Percentiles rank a stretch among this genome's conserved stretches.
phyloP scores from a whole-genome alignment of 805 yeast genomes.

The Ogataea philodendri region DNA sequence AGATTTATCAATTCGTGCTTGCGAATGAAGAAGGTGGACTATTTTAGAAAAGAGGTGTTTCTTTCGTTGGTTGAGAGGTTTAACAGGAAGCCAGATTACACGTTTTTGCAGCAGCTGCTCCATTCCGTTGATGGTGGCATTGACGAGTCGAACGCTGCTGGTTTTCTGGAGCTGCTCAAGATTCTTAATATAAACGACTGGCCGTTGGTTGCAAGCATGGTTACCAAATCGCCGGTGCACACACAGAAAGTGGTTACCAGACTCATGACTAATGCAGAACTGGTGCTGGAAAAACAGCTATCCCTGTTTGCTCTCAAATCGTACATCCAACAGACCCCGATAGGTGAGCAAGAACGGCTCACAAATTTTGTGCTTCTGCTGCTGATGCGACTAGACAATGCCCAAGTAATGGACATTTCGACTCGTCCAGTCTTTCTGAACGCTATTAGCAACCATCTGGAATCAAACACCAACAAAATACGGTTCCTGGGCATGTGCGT shows the following conservation, averaged over 20 bases:
- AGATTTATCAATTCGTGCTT: constrained; percentile 13
- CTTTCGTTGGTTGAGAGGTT: constrained; percentile 2
- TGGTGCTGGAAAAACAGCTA: constrained; percentile 6
- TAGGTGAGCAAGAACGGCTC: constrained; percentile 43
- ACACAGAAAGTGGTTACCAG: constrained; percentile 1
- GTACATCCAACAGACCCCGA: constrained; percentile 34
- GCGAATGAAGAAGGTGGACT: constrained; percentile 1
- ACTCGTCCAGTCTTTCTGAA: constrained; percentile 41
- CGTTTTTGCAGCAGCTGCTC: constrained; percentile 10
- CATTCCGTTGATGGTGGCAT: constrained; percentile 2
- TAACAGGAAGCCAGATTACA: constrained; percentile 4
- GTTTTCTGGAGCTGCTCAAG: constrained; percentile 7
- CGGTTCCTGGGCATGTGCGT: constrained; percentile 55
- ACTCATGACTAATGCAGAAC: neutral
- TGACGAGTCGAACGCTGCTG: constrained; percentile 1
- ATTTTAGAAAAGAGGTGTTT: constrained; percentile 7
- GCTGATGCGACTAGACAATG: constrained; percentile 25
- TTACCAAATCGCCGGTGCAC: constrained; percentile 1
- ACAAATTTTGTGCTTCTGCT: constrained; percentile 48
- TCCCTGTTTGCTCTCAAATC: constrained; percentile 25
- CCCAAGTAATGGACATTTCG: constrained; percentile 33
- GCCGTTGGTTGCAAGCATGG: constrained; percentile 3
- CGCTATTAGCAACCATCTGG: constrained; percentile 54
- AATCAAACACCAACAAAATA: constrained; percentile 43
- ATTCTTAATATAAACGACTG: constrained; percentile 11